phyloP scores from a whole-genome alignment of 257 asterid genomes.

The Penstemon newberryi region DNA sequence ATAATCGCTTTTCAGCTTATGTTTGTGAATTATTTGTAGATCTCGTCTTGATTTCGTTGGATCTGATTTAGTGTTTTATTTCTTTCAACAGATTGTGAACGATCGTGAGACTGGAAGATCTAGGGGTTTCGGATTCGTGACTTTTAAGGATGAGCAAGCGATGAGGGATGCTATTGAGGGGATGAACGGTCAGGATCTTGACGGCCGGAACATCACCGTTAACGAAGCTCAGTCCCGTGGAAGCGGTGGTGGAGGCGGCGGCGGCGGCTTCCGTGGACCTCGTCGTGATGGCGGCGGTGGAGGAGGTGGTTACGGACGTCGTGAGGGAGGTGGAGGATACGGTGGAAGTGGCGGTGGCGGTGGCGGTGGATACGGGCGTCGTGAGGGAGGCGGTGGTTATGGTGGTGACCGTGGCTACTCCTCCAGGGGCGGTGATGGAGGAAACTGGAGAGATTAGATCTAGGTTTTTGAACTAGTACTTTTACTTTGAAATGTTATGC shows the following conservation, averaged over 20 bases:
- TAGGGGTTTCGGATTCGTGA: constrained; percentile 92
- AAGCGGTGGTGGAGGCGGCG: constrained; percentile 50
- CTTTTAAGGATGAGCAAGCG: constrained; percentile 70
- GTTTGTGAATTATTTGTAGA: background rate
- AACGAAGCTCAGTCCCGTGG: constrained; percentile 93
- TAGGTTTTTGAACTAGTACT: too few relatives aligned
- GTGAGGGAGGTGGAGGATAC: too few relatives aligned
- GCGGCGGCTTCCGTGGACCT: constrained; percentile 12
- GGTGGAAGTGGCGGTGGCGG: too few relatives aligned
- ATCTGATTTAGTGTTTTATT: constrained; percentile 30
- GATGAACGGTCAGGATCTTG: constrained; percentile 86
- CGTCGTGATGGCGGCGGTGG: too few relatives aligned
- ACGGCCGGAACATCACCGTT: constrained; percentile 87
- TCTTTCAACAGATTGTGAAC: constrained; percentile 52
- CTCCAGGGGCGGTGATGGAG: constrained; percentile 33
- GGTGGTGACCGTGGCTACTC: constrained; percentile 35
- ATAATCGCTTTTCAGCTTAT: constrained; percentile 36
- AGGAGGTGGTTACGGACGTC: too few relatives aligned
- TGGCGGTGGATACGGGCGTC: constrained; percentile 26
- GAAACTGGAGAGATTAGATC: constrained; percentile 66
- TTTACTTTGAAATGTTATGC: too few relatives aligned
- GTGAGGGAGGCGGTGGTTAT: constrained; percentile 32
- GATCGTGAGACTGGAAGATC: constrained; percentile 97
- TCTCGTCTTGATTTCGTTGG: background rate
- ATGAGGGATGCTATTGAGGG: constrained; percentile 79